phyloP scores from a whole-genome alignment of 257 asterid species.

The Nicotiana attenuata region DNA sequence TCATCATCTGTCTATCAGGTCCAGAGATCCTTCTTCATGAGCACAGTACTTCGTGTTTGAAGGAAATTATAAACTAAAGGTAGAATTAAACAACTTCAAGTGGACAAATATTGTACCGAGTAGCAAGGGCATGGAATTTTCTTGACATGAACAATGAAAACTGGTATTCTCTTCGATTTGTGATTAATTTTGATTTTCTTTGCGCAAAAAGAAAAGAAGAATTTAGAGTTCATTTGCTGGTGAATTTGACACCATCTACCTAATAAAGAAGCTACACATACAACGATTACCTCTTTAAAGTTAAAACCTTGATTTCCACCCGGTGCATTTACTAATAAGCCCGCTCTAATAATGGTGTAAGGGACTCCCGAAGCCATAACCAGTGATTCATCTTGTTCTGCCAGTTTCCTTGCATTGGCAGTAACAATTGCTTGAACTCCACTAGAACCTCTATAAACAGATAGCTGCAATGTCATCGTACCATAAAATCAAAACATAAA shows the following conservation, averaged over 20 bases:
- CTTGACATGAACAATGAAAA: not conserved
- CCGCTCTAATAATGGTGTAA: slow-evolving; percentile 75
- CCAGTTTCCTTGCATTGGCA: slow-evolving; percentile 59
- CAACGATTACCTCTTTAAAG: slow-evolving; percentile 57
- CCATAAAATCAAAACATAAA: slow-evolving; percentile 31
- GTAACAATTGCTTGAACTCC: slow-evolving; percentile 77
- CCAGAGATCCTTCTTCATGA: not conserved
- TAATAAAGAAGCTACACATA: not conserved
- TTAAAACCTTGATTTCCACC: slow-evolving; percentile 75
- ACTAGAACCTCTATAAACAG: slow-evolving; percentile 63
- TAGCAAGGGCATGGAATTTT: not conserved
- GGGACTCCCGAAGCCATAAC: slow-evolving; percentile 64
- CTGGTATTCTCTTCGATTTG: not conserved
- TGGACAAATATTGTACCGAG: not conserved
- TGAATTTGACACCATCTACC: not conserved
- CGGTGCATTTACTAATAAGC: slow-evolving; percentile 50
- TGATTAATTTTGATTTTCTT: not conserved
- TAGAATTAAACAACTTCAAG: too few species aligned
- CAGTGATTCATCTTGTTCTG: slow-evolving; percentile 65
- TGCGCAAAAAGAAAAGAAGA: not conserved
- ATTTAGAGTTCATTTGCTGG: not conserved
- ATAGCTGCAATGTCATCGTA: slow-evolving; percentile 74
- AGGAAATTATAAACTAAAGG: not conserved
- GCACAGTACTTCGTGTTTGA: not conserved
- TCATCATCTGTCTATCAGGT: not conserved